Conservation (phyloP, 352 stramenopile species). For the Peronospora tabacina region DNA sequence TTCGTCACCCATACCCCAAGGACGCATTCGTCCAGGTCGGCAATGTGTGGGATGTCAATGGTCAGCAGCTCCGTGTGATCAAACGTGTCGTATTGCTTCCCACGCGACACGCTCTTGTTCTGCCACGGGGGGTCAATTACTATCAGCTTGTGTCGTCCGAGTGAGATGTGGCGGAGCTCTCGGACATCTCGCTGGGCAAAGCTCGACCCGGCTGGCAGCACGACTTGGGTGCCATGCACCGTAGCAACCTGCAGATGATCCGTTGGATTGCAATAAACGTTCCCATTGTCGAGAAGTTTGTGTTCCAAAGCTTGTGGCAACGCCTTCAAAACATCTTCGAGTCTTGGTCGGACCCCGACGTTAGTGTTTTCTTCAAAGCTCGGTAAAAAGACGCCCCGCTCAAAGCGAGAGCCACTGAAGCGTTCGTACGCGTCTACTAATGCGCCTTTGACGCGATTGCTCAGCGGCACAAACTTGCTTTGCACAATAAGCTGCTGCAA, state of each 20-base stretch:
- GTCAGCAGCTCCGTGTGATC: constrained; percentile 49
- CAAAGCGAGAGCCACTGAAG: constrained; percentile 20
- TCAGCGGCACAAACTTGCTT: constrained; percentile 51
- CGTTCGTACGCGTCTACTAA: constrained; percentile 21
- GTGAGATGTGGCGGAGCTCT: constrained; percentile 15
- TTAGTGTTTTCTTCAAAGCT: constrained; percentile 1
- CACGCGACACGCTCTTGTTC: constrained; percentile 66
- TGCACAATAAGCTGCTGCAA: constrained; percentile 31
- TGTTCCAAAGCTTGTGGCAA: constrained; percentile 3
- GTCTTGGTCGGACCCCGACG: not conserved
- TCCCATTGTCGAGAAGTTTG: constrained; percentile 9
- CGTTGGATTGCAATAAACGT: constrained; percentile 16
- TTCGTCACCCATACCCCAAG: constrained; percentile 76
- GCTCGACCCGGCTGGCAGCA: constrained; percentile 20
- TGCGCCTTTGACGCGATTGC: constrained; percentile 8
- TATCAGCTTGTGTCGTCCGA: constrained; percentile 30
- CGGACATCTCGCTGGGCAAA: constrained; percentile 29
- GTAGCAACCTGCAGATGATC: constrained; percentile 13
- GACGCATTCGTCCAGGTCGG: constrained; percentile 37
- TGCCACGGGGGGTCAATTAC: constrained; percentile 69
- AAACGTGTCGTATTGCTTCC: constrained; percentile 51
- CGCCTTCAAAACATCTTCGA: constrained; percentile 5
- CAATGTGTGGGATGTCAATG: constrained; percentile 29
- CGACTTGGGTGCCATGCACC: constrained; percentile 5
- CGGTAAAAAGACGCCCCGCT: constrained; percentile 17